Conservation (phyloP, 129 eudicot genomes). For the Heracleum sosnowskyi region DNA sequence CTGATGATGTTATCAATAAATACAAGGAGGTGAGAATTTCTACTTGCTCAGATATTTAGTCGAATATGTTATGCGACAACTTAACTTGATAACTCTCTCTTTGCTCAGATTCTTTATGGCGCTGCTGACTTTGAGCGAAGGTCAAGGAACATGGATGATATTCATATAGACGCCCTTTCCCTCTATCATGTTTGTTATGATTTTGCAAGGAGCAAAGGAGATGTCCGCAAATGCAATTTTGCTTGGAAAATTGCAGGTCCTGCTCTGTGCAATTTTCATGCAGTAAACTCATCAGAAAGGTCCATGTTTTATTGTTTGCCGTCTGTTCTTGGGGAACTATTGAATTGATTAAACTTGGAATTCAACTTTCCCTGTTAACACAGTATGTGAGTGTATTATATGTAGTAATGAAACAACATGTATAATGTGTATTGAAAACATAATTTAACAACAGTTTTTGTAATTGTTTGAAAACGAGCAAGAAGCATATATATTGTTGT, state of each 20-base stretch:
- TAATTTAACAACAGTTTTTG: no score
- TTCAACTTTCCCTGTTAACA: neutral
- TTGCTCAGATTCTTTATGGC: constrained; percentile 42
- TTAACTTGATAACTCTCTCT: neutral
- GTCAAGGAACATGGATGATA: constrained; percentile 24
- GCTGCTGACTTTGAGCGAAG: constrained; percentile 43
- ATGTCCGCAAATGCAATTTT: constrained; percentile 47
- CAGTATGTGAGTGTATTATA: no score
- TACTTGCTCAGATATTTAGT: neutral
- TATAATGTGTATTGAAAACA: neutral
- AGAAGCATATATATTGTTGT: no score
- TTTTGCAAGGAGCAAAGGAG: constrained; percentile 23
- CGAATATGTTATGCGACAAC: neutral
- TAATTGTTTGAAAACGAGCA: no score
- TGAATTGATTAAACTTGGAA: neutral
- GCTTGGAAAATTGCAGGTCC: constrained; percentile 84
- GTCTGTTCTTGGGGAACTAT: constrained; percentile 33
- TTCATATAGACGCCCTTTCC: constrained; percentile 50
- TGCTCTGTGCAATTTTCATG: constrained; percentile 40
- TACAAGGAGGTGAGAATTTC: constrained; percentile 44
- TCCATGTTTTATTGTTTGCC: constrained; percentile 17
- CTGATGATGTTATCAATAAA: constrained; percentile 36
- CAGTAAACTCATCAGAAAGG: constrained; percentile 16
- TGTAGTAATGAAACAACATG: neutral
- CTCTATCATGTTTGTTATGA: constrained; percentile 52